Conservation (phyloP, 345 rosid genomes). For the Streptanthus diversifolius region DNA sequence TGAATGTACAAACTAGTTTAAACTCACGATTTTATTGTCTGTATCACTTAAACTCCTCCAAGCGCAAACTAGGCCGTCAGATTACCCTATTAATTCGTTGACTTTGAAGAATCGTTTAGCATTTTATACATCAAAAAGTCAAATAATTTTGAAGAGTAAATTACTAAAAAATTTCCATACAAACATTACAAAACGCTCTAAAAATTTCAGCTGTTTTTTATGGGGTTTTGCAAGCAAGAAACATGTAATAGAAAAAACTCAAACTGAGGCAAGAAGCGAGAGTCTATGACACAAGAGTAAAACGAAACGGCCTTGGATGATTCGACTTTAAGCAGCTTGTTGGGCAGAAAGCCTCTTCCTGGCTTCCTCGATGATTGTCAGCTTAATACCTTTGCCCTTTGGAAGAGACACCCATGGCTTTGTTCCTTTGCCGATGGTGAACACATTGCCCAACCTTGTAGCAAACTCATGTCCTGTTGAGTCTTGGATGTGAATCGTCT, state of each 20-base stretch:
- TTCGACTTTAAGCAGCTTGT: conserved; percentile 33
- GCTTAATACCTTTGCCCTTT: conserved; percentile 84
- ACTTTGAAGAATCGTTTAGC: background rate
- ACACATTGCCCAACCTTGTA: conserved; percentile 80
- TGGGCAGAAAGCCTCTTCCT: conserved; percentile 71
- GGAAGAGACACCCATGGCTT: conserved; percentile 92
- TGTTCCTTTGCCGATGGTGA: conserved; percentile 70
- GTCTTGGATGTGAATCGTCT: conserved; percentile 77
- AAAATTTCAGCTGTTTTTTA: background rate
- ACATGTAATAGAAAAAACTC: background rate
- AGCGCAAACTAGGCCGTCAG: no score
- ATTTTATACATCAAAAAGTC: no score
- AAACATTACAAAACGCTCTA: conserved; percentile 24
- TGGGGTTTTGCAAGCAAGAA: conserved; percentile 6
- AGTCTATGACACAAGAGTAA: background rate
- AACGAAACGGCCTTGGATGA: background rate
- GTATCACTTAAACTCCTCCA: no score
- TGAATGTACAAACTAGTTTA: background rate
- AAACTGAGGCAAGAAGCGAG: conserved; percentile 11
- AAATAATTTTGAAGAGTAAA: no score
- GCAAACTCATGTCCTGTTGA: conserved; percentile 78
- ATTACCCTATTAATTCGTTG: background rate
- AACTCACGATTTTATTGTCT: background rate
- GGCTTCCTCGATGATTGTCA: conserved; percentile 80
- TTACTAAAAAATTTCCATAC: background rate